Conservation (phyloP, 805 yeast species). For the Saccharomycopsis babjevae region DNA sequence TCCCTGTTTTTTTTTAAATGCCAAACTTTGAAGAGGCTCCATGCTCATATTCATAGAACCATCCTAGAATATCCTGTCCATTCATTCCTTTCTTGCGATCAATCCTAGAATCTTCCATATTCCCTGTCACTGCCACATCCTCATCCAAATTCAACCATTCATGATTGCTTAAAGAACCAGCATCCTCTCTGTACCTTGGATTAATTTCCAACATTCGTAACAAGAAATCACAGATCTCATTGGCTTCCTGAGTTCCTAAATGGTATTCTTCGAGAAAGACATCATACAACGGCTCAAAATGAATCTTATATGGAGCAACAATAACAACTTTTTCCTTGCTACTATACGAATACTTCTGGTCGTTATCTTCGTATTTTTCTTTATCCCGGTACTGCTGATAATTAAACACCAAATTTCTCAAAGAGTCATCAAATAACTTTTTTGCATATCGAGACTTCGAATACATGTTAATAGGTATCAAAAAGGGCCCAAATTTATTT, state of each 20-base stretch:
- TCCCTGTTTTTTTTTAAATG: not conserved
- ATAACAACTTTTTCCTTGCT: not conserved
- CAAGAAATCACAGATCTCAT: constrained; percentile 34
- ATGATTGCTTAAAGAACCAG: constrained; percentile 43
- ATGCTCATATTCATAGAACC: constrained; percentile 9
- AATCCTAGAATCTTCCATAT: constrained; percentile 12
- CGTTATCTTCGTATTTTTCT: not conserved
- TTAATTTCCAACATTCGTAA: constrained; percentile 39
- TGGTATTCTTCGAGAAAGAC: constrained; percentile 8
- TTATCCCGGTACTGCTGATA: not conserved
- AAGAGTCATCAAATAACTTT: constrained; percentile 6
- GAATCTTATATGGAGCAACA: not conserved
- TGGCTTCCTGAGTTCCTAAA: constrained; percentile 1
- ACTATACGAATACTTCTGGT: not conserved
- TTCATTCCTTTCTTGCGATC: constrained; percentile 20
- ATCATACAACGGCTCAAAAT: not conserved
- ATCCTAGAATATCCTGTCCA: constrained; percentile 25
- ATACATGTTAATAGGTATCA: constrained; percentile 16
- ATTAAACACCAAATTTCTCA: not conserved
- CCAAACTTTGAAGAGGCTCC: not conserved
- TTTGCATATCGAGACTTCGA: constrained; percentile 2
- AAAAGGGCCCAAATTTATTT: constrained; percentile 17
- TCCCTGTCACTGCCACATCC: not conserved
- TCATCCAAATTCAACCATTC: constrained; percentile 25
- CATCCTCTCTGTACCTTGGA: constrained; percentile 42